Percentiles rank a stretch among this genome's conserved stretches.
phyloP scores from a whole-genome alignment of 75 land plant species.

The Isoetes taiwanensis region DNA sequence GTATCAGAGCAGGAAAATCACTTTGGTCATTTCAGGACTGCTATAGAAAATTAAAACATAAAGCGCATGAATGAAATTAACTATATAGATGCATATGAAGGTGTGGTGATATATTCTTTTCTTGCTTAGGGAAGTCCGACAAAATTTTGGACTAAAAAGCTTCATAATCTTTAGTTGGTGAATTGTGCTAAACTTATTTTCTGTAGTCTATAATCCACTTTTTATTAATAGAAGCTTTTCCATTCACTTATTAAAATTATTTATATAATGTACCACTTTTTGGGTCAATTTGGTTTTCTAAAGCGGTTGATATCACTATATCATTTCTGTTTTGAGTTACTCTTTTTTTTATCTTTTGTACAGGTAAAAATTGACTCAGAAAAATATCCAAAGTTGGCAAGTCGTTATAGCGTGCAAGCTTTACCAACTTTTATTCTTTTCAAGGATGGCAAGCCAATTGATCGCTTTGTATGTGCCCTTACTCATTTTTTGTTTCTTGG shows the following conservation, averaged over 20 bases:
- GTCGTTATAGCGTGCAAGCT: conserved; percentile 57
- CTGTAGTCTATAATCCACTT: not conserved
- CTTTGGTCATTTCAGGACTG: too few relatives aligned
- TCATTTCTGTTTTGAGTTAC: not conserved
- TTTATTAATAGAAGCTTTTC: not conserved
- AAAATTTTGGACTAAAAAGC: too few relatives aligned
- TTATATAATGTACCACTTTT: not conserved
- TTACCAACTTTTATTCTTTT: conserved; percentile 88
- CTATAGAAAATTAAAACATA: too few relatives aligned
- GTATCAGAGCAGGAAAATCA: too few relatives aligned
- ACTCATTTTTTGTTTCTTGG: not conserved
- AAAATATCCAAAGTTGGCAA: conserved; percentile 73
- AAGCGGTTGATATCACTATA: too few relatives aligned
- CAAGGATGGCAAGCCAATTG: conserved; percentile 64
- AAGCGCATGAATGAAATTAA: too few relatives aligned
- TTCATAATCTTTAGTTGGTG: too few relatives aligned
- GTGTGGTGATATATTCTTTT: too few relatives aligned
- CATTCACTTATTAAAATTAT: not conserved
- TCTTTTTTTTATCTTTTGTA: not conserved
- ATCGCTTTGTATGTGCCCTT: conserved; percentile 56
- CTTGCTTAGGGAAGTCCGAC: too few relatives aligned
- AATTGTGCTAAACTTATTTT: not conserved
- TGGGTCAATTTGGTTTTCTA: too few relatives aligned
- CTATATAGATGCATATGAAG: too few relatives aligned
- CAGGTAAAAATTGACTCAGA: conserved; percentile 91